Evolutionary conservation across 78 protist genomes (phyloP).

Genomic region (Creolimax fragrantissima): DNA sequence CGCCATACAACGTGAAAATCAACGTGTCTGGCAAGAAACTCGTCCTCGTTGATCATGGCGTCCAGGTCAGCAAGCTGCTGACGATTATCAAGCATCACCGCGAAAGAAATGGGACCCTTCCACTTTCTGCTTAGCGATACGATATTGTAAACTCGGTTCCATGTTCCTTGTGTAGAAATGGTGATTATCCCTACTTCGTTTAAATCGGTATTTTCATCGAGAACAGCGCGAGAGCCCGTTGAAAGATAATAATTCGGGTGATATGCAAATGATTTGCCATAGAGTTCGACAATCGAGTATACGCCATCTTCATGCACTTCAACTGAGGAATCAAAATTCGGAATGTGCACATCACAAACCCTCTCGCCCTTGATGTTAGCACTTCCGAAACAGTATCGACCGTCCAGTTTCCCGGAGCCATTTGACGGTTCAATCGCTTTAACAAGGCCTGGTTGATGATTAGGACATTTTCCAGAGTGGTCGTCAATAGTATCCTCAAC

Average conservation of each 20-base stretch:
- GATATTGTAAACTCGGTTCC: conserved; percentile 2
- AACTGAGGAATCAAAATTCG: not conserved
- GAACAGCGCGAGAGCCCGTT: not conserved
- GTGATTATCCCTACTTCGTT: not conserved
- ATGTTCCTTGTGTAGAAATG: conserved; percentile 23
- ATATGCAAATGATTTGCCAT: not conserved
- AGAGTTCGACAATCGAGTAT: not conserved
- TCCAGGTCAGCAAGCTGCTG: not conserved
- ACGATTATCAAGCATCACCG: not conserved
- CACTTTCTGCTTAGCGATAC: not conserved
- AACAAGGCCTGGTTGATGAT: not conserved
- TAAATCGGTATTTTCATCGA: not conserved
- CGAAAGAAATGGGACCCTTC: conserved; percentile 29
- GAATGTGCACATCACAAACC: not conserved
- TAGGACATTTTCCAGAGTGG: not conserved
- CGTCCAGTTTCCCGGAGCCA: not conserved
- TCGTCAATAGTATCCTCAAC: not conserved
- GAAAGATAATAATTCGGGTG: not conserved
- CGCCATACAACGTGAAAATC: conserved; percentile 34
- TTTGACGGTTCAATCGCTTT: not conserved
- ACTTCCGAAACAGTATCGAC: conserved; percentile 12
- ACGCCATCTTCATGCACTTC: not conserved
- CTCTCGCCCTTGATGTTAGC: not conserved
- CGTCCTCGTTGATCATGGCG: not conserved
- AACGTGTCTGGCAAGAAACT: not conserved